These are phyloP conservation scores for Haplosporangium sp. DNA, from an alignment of 371 early-diverging fungal species.

Conservation along the genomic window DNA sequence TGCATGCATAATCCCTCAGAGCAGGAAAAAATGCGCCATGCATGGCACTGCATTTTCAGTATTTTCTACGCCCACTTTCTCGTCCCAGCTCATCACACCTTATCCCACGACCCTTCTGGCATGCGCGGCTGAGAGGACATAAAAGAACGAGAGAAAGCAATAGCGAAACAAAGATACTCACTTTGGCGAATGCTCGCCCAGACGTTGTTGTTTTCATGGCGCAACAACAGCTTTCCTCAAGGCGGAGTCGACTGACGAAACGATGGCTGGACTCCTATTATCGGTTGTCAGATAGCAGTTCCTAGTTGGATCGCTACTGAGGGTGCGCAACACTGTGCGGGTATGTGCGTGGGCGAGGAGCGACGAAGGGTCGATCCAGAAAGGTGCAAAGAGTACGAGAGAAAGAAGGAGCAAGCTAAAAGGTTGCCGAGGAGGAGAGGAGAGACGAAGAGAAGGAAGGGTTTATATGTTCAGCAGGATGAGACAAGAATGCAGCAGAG, in stretches of 20 bases:
- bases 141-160: neutral
- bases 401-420: neutral
- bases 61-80: too few relatives aligned
- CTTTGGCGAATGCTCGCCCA: conserved; percentile 58
- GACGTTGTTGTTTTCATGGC: conserved; percentile 57
- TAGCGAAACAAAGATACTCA: conserved; percentile 13
- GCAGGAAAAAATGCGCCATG: too few relatives aligned
- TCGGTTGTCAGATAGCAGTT: too few relatives aligned
- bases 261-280: neutral
- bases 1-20: too few relatives aligned
- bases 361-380: neutral
- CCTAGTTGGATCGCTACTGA: too few relatives aligned
- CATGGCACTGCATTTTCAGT: too few relatives aligned
- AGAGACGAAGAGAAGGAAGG: neutral
- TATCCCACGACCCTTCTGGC: too few relatives aligned
- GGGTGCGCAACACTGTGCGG: too few relatives aligned
- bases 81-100: too few relatives aligned
- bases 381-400: conserved; percentile 1
- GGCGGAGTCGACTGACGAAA: neutral
- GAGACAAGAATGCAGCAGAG: too few relatives aligned
- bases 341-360: neutral
- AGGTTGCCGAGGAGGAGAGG: neutral
- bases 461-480: neutral
- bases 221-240: neutral
- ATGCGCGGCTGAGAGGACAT: neutral